Base-by-base conservation (phyloP, 129 eudicot genomes). In the Escallonia herrerae region DNA sequence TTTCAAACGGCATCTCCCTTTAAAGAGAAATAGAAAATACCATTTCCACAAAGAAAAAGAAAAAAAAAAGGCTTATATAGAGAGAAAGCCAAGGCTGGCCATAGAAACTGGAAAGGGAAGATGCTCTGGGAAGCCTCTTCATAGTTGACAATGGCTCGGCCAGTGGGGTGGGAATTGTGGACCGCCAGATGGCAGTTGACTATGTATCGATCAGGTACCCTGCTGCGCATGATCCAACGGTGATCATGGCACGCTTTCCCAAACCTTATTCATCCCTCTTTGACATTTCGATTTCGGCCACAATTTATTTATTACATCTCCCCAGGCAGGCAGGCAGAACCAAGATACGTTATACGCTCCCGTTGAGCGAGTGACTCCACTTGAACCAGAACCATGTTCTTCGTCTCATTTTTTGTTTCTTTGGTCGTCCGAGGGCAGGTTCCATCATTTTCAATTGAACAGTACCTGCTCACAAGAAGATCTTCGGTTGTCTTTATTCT, bases 131-230 rank as follows among this genome's bases (percentile, higher is more conserved):
- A 22, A 22, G 33, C 33, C 33, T 22, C 33, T 22, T 22, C 33
- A 22, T 0, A 65, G 38, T 33, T 74, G 60, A 59, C 15, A 44
- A 45, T 4, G 5, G 11, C 13, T 38, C 14, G 2, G 13, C 11
- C 46, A 9, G 61, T 50, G 40, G 49, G 65, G 61, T 50, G 40
- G 49, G 65, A 58, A n/a, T 43, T 33, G 15, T 45, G 39, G 40
- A 37, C 39, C n/a, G 53, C 53, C 78, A 80, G 49, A 74, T 76
- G 72, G 67, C 68, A 63, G 72, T 62, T 69, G 79, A 72, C 69
- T 60, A 38, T 22, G 33, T 0, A 22, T 22, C 33, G 0, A 22
- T 22, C 33, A 22, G 33, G 33, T 22, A 22, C 33, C 5, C 13
- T 22, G 38, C 3, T 40, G 22, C 79, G 43, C 80, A 33, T 51